Evolutionary conservation across 768 basidiomycete genomes (phyloP).

Genomic region (Tricholoma flavovirens): DNA sequence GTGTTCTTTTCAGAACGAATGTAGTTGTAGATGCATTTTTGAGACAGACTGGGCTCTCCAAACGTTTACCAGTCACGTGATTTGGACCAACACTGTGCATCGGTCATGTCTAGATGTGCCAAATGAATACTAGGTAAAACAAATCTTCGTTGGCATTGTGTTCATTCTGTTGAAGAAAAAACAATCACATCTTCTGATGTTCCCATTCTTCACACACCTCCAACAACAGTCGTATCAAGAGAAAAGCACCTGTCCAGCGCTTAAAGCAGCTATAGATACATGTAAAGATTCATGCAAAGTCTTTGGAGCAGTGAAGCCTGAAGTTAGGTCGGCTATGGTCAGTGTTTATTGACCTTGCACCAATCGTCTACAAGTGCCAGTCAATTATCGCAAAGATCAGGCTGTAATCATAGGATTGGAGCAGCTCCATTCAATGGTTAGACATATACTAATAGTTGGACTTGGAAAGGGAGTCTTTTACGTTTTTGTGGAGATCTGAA

Average conservation of each 20-base stretch:
- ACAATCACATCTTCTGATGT: no score
- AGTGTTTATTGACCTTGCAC: background rate
- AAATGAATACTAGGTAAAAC: background rate
- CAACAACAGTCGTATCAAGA: no score
- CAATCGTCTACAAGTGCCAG: background rate
- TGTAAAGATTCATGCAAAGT: background rate
- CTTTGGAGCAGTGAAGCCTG: background rate
- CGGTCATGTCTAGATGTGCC: background rate
- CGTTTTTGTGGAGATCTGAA: no score
- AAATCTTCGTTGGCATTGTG: background rate
- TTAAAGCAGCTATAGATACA: no score
- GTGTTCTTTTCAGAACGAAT: background rate
- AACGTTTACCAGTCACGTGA: no score
- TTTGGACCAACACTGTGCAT: no score
- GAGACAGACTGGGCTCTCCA: background rate
- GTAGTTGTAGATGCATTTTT: background rate
- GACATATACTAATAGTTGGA: no score
- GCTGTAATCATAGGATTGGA: background rate
- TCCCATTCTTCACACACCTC: background rate
- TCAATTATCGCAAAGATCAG: background rate
- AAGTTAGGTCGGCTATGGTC: no score
- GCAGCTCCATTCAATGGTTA: no score
- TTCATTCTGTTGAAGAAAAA: background rate
- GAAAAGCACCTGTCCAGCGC: no score
- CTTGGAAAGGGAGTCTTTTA: no score